These are phyloP conservation scores for Rhinocladiella similis DNA, from an alignment of 2,329 filamentous ascomycete genomes.

Conservation along the genomic window DNA sequence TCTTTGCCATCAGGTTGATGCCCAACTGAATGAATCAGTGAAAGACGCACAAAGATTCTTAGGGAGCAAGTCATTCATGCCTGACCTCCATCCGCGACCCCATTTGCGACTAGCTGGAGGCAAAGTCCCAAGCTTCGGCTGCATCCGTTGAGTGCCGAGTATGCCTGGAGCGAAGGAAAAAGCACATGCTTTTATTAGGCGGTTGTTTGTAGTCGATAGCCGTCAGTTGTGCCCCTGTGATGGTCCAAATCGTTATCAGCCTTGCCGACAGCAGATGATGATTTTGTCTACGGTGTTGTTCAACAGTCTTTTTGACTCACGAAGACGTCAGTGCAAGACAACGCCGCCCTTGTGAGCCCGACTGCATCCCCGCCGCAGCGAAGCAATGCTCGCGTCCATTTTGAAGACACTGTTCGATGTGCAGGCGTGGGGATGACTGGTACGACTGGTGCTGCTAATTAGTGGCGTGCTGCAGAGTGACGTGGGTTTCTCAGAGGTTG, in stretches of 20 bases:
- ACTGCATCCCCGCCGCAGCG: no score
- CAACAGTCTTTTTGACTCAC: not conserved
- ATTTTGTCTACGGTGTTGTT: no score
- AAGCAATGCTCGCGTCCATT: not conserved
- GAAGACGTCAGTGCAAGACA: not conserved
- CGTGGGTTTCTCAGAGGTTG: not conserved
- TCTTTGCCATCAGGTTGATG: not conserved
- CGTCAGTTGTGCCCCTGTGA: no score
- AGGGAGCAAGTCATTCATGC: no score
- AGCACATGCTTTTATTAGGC: not conserved
- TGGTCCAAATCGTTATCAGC: no score
- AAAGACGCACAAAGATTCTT: not conserved
- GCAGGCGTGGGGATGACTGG: not conserved
- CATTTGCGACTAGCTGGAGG: no score
- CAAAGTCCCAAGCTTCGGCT: not conserved
- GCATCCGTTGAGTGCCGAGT: not conserved
- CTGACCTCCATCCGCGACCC: no score
- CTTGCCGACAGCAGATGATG: no score
- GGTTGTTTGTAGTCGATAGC: not conserved
- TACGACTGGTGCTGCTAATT: not conserved
- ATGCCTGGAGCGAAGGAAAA: not conserved
- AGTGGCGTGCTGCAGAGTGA: slow-evolving; percentile 10
- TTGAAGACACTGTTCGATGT: not conserved
- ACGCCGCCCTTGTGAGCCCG: no score
- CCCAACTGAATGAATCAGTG: not conserved